Evolutionary conservation across 2,329 filamentous ascomycete genomes (phyloP).

Genomic region (Ceratocystis smalleyi): DNA sequence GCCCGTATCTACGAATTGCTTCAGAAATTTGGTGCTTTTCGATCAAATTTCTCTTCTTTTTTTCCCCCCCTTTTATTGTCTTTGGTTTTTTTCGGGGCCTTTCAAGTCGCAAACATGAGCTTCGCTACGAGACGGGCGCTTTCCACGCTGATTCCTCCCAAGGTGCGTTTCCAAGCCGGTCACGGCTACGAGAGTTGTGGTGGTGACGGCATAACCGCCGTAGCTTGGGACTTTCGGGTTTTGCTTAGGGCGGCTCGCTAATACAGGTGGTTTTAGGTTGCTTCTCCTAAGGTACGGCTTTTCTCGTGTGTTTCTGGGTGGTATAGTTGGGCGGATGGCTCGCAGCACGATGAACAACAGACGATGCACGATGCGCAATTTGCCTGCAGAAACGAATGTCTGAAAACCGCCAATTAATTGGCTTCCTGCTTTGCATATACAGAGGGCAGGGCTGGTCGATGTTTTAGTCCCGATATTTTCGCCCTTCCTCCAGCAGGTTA

Average conservation of each 20-base stretch:
- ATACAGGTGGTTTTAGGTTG: conserved; percentile 38
- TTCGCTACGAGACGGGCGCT: conserved; percentile 79
- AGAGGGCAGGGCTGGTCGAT: too few relatives aligned
- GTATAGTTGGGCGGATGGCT: background rate
- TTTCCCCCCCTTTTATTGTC: background rate
- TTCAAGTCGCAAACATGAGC: conserved; percentile 47
- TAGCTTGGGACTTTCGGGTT: too few relatives aligned
- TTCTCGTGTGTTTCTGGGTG: conserved; percentile 6
- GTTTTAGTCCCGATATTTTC: too few relatives aligned
- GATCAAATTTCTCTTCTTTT: conserved; percentile 9
- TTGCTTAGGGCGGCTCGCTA: too few relatives aligned
- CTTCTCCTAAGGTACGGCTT: conserved; percentile 63
- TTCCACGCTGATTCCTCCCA: conserved; percentile 97
- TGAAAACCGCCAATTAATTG: too few relatives aligned
- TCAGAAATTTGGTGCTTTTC: conserved; percentile 7
- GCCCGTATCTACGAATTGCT: conserved; percentile 16
- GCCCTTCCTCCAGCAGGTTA: too few relatives aligned
- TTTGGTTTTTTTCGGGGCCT: background rate
- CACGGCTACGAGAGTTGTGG: too few relatives aligned
- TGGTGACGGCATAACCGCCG: too few relatives aligned
- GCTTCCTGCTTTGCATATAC: too few relatives aligned
- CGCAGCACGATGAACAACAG: too few relatives aligned
- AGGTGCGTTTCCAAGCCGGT: conserved; percentile 44
- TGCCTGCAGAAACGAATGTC: too few relatives aligned
- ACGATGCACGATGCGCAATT: too few relatives aligned